phyloP scores from a whole-genome alignment of 441 rosid species.

The Euphorbia celastroides region DNA sequence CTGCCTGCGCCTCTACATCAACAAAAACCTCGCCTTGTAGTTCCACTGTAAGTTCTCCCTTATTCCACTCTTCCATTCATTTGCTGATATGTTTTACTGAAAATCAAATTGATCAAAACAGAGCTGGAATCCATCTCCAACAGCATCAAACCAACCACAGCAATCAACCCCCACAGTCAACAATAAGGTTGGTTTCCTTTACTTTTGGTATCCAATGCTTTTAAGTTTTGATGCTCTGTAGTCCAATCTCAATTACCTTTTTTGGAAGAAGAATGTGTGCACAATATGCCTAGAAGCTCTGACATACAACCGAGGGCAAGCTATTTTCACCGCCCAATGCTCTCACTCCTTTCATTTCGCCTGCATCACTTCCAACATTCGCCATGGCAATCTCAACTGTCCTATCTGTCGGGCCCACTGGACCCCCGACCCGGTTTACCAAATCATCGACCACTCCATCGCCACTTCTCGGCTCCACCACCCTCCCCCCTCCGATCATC shows the following conservation, averaged over 20 bases:
- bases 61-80: background rate
- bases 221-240: background rate
- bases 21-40: background rate
- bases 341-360: constrained; percentile 75
- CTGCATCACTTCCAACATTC: constrained; percentile 82
- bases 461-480: constrained; percentile 69
- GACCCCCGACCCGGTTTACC: constrained; percentile 68
- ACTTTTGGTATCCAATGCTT: constrained; percentile 31
- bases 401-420: constrained; percentile 90
- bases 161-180: constrained; percentile 23
- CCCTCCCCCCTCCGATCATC: constrained; percentile 36
- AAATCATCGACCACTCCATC: constrained; percentile 67
- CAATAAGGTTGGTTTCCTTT: constrained; percentile 39
- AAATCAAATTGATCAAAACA: constrained; percentile 9
- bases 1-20: constrained; percentile 47
- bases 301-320: constrained; percentile 55
- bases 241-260: background rate
- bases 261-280: constrained; percentile 45
- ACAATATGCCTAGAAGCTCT: constrained; percentile 78
- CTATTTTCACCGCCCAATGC: constrained; percentile 81
- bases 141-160: constrained; percentile 30
- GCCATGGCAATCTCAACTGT: constrained; percentile 80
- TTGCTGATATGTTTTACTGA: background rate
- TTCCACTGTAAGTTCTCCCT: constrained; percentile 28
- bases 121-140: constrained; percentile 36